Base-by-base conservation (phyloP, 768 basidiomycete genomes). In the Rhodotorula diobovata region DNA sequence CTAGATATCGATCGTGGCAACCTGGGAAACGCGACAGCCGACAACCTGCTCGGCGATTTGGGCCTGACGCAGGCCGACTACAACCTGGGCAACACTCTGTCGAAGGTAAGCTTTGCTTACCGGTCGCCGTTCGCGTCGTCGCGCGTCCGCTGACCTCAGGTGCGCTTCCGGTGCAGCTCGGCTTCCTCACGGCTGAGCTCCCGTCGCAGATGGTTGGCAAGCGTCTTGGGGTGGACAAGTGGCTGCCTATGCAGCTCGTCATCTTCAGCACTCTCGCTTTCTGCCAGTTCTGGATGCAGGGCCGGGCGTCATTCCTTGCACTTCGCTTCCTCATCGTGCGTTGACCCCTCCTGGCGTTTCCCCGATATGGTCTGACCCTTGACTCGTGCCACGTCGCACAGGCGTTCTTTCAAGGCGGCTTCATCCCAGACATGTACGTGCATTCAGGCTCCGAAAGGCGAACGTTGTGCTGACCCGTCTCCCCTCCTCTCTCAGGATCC, bases 81-180 rank as follows among this genome's bases (percentile, higher is more conserved):
- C 69, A 81, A 80, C 60, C 64, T 80, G 15, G 80, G 80, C 21
- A 77, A 79, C 61, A 80, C 81, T 0, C 65, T 81, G 15, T 60
- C 59, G 7, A 58, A 58, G 39, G 46, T 25, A 11, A 20, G 46
- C 46, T 28, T 28, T 23, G 4, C 21, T 48, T 23, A 8, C 21
- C 9, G 18, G 45, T 15, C 16, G 45, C 16, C 11, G 46, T 8
- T 9, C 23, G 20, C 45, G 12, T 14, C 15, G 20, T 45, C 15
- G 20, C 11, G 45, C 21, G 21, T 8, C 23, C 8, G n/a, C 45
- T 46, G 18, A 18, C 14, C 53, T 54, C 18, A 34, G 32, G 2
- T 15, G 2, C 25, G 7, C 16, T 20, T 18, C 39, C 15, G 9
- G 39, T 9, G 7, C 53, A 63, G 41, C 64, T 63, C 23, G 43